Conservation (phyloP, 257 asterid species). For the Eucommia ulmoides region DNA sequence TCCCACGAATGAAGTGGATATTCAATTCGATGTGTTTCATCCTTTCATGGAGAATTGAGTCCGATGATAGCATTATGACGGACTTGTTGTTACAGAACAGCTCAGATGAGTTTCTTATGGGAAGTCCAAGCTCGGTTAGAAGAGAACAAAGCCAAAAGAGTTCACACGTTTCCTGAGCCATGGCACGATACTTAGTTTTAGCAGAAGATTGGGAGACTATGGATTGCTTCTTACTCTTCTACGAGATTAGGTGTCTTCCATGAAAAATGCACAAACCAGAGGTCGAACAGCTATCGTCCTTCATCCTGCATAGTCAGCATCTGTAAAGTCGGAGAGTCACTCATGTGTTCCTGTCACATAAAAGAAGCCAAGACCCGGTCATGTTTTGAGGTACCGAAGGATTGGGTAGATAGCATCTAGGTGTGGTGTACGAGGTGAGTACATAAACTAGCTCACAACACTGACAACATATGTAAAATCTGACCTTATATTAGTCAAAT, state of each 20-base stretch:
- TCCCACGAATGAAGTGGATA: not conserved
- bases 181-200: not conserved
- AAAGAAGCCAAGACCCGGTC: not conserved
- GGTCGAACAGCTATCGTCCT: not conserved
- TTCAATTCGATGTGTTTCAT: not conserved
- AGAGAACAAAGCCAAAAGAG: not conserved
- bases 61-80: not conserved
- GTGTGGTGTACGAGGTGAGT: not conserved
- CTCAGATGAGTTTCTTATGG: not conserved
- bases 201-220: not conserved
- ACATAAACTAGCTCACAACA: not conserved
- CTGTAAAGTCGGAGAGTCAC: not conserved
- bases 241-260: not conserved
- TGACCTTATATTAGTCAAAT: not conserved
- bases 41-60: not conserved
- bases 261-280: not conserved
- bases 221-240: not conserved
- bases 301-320: not conserved
- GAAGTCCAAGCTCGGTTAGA: not conserved
- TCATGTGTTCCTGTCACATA: not conserved
- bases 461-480: not conserved
- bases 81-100: not conserved
- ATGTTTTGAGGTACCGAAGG: not conserved
- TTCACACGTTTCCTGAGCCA: not conserved
- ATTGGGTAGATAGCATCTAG: not conserved